phyloP scores from a whole-genome alignment of 1,139 yeast species.

The Komagataea norvegica region DNA sequence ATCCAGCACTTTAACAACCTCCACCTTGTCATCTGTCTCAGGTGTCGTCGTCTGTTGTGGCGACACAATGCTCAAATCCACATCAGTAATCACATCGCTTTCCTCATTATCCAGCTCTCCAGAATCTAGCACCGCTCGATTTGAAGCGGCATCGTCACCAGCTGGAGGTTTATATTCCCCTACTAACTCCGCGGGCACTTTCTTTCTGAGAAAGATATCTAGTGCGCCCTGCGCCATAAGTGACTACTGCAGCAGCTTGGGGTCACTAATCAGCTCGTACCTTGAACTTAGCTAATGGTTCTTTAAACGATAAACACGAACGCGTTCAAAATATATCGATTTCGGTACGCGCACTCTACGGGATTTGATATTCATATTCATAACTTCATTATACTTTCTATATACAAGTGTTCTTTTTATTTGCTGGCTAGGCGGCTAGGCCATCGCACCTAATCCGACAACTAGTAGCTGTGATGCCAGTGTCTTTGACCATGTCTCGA shows the following conservation, averaged over 20 bases:
- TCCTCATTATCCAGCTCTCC: background rate
- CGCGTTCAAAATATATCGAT: slow-evolving; percentile 1
- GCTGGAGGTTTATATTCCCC: no score
- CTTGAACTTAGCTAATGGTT: background rate
- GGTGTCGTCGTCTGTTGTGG: background rate
- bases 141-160: background rate
- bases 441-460: slow-evolving; percentile 58
- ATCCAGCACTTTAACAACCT: slow-evolving; percentile 10
- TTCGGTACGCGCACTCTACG: slow-evolving; percentile 1
- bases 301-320: slow-evolving; percentile 1
- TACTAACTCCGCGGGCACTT: no score
- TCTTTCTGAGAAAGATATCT: slow-evolving; percentile 4
- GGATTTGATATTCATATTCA: background rate
- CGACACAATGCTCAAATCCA: slow-evolving; percentile 5
- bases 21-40: no score
- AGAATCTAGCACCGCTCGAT: background rate
- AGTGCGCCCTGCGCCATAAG: slow-evolving; percentile 6
- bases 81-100: slow-evolving; percentile 9
- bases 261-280: background rate
- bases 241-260: background rate
- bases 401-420: slow-evolving; percentile 2
- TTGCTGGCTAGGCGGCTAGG: slow-evolving; percentile 25
- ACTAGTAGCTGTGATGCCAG: slow-evolving; percentile 54
- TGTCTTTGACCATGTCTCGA: slow-evolving; percentile 55
- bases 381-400: slow-evolving; percentile 1